A percentile compares a stretch with the other conserved stretches of the same genome.
phyloP scores from a whole-genome alignment of 352 stramenopile species.

The Phytophthora fragariaefolia region DNA sequence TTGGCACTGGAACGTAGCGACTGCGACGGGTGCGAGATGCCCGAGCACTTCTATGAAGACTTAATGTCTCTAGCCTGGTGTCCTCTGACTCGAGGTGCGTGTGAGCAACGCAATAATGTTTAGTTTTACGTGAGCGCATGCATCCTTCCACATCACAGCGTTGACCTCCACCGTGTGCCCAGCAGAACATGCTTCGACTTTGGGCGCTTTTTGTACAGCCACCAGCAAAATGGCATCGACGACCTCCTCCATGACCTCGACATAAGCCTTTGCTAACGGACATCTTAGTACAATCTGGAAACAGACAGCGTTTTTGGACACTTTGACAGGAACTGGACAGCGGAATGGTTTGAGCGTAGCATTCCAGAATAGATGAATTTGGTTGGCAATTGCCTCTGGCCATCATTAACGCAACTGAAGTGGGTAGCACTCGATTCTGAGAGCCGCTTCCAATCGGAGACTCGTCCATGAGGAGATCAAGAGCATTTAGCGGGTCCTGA shows the following conservation, averaged over 20 bases:
- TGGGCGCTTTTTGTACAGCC: constrained; percentile 74
- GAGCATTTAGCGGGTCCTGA: constrained; percentile 2
- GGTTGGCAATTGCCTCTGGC: constrained; percentile 11
- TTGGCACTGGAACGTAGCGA: constrained; percentile 26
- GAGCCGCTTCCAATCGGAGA: not conserved
- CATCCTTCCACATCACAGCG: constrained; percentile 69
- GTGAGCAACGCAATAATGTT: constrained; percentile 71
- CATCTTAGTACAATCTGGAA: constrained; percentile 67
- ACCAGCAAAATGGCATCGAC: constrained; percentile 59
- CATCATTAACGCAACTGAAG: constrained; percentile 29
- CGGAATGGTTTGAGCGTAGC: constrained; percentile 46
- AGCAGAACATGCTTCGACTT: constrained; percentile 74
- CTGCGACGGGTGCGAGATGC: constrained; percentile 14
- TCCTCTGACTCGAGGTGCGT: constrained; percentile 40
- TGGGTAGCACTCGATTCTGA: constrained; percentile 18
- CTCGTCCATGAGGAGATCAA: constrained; percentile 8
- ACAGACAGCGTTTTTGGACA: constrained; percentile 68
- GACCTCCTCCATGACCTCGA: constrained; percentile 68
- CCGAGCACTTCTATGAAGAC: constrained; percentile 19
- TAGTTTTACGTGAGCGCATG: constrained; percentile 73
- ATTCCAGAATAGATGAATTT: constrained; percentile 45
- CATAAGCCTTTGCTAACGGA: constrained; percentile 71
- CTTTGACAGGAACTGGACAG: constrained; percentile 61
- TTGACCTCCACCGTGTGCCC: constrained; percentile 70
- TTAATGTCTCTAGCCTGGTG: not conserved